Conservation (phyloP, 352 stramenopile species). For the Phytophthora pistaciae region DNA sequence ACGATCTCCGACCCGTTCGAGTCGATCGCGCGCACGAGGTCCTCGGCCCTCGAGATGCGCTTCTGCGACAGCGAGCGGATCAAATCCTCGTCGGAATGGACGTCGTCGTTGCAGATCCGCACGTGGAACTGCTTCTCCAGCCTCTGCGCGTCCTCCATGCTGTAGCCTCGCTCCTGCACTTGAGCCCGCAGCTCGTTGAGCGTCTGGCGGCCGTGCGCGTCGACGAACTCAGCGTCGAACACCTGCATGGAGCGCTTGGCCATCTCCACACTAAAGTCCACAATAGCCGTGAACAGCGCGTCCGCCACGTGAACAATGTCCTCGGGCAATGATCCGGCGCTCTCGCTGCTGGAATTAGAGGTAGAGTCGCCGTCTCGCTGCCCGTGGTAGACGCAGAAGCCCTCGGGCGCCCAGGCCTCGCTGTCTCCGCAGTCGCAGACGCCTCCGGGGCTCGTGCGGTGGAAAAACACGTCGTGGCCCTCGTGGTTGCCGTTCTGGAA, state of each 20-base stretch:
- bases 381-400: constrained; percentile 95
- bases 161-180: constrained; percentile 17
- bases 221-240: constrained; percentile 73
- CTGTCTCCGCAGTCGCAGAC: constrained; percentile 99
- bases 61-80: constrained; percentile 92
- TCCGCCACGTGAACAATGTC: constrained; percentile 65
- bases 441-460: constrained; percentile 78
- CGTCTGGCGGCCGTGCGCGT: constrained; percentile 51
- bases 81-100: constrained; percentile 98
- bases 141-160: constrained; percentile 24
- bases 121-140: constrained; percentile 86
- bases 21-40: constrained; percentile 80
- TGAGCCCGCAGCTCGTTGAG: constrained; percentile 38
- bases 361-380: constrained; percentile 32
- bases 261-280: constrained; percentile 81
- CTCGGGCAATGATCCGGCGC: constrained; percentile 35
- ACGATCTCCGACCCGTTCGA: constrained; percentile 81
- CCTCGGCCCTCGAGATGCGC: constrained; percentile 60
- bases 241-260: constrained; percentile 73
- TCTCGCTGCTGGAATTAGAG: constrained; percentile 27
- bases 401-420: constrained; percentile 96
- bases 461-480: constrained; percentile 94
- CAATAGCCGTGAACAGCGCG: constrained; percentile 75
- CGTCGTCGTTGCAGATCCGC: constrained; percentile 98
- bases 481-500: constrained; percentile 96